A percentile compares a stretch with the other conserved stretches of the same genome.
These are phyloP conservation scores for Trichosporon sp. DNA, from an alignment of 1,284 basidiomycete genomes.

Conservation along the genomic window DNA sequence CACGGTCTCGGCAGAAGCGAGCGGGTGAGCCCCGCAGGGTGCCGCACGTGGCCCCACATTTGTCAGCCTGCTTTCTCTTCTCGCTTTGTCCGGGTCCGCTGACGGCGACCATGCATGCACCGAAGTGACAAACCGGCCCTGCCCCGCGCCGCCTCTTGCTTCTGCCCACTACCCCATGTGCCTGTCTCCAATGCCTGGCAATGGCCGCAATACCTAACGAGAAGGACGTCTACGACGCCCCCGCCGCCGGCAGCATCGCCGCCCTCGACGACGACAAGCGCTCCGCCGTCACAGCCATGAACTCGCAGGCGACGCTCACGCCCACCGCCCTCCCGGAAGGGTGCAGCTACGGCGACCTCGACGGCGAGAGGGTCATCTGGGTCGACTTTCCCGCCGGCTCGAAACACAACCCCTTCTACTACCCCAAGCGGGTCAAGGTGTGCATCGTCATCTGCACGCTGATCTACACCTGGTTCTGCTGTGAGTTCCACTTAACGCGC, in stretches of 20 bases:
- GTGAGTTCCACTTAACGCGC: background rate
- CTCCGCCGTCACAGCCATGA: background rate
- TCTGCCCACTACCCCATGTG: background rate
- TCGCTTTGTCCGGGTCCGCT: background rate
- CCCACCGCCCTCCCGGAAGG: conserved; percentile 9
- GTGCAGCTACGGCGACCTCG: conserved; percentile 7
- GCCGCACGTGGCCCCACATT: background rate
- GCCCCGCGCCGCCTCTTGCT: background rate
- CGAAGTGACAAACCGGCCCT: background rate
- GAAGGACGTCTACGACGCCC: background rate
- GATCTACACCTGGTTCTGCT: conserved; percentile 55
- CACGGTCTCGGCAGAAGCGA: background rate
- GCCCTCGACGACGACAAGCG: background rate
- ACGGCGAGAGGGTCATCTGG: conserved; percentile 44
- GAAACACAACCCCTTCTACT: conserved; percentile 58
- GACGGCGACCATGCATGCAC: background rate
- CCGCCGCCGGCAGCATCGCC: background rate
- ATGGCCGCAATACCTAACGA: no score
- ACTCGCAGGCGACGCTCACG: conserved; percentile 15
- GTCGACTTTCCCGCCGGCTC: conserved; percentile 59
- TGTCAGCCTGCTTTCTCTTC: background rate
- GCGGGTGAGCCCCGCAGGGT: background rate
- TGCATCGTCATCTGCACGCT: conserved; percentile 59
- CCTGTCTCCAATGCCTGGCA: background rate
- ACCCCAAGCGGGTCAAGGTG: conserved; percentile 56